Percentiles rank a stretch among this genome's conserved stretches.
phyloP scores from a whole-genome alignment of 1,139 yeast species.

The Scheffersomyces lignicola region DNA sequence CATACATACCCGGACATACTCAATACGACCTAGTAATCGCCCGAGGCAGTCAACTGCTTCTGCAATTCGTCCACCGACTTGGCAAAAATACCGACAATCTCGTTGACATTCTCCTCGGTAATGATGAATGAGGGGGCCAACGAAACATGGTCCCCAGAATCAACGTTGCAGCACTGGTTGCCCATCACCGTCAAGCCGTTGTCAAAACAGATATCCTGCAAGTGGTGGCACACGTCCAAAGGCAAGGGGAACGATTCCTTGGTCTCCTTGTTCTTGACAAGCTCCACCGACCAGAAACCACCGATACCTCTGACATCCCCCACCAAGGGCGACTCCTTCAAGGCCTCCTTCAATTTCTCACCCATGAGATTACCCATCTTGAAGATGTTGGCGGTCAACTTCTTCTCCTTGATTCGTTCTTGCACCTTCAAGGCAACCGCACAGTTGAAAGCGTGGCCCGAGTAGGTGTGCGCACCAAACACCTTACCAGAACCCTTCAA shows the following conservation, averaged over 20 bases:
- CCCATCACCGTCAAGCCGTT: conserved; percentile 49
- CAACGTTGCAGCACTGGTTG: conserved; percentile 36
- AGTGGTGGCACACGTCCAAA: conserved; percentile 30
- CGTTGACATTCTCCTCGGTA: conserved; percentile 46
- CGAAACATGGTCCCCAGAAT: conserved; percentile 48
- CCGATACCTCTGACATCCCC: conserved; percentile 66
- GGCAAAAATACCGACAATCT: conserved; percentile 26
- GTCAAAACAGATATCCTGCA: conserved; percentile 37
- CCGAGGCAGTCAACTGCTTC: conserved; percentile 13
- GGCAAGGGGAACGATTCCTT: conserved; percentile 47
- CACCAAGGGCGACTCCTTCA: conserved; percentile 32
- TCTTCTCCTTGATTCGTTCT: conserved; percentile 45
- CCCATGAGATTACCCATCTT: conserved; percentile 53
- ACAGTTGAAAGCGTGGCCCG: conserved; percentile 63
- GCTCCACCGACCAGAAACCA: conserved; percentile 59
- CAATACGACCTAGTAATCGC: conserved; percentile 5
- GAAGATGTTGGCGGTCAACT: conserved; percentile 49
- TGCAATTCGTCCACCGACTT: conserved; percentile 21
- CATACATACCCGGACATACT: background rate
- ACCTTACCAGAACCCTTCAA: conserved; percentile 45
- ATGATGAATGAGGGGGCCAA: conserved; percentile 53
- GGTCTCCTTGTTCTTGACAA: conserved; percentile 50
- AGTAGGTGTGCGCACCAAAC: conserved; percentile 60
- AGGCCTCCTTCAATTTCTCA: conserved; percentile 32
- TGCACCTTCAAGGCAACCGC: conserved; percentile 60